A percentile compares a stretch with the other conserved stretches of the same genome.
Conservation (phyloP, 192 early-diverging fungal species). For the Coemansia sp. region DNA sequence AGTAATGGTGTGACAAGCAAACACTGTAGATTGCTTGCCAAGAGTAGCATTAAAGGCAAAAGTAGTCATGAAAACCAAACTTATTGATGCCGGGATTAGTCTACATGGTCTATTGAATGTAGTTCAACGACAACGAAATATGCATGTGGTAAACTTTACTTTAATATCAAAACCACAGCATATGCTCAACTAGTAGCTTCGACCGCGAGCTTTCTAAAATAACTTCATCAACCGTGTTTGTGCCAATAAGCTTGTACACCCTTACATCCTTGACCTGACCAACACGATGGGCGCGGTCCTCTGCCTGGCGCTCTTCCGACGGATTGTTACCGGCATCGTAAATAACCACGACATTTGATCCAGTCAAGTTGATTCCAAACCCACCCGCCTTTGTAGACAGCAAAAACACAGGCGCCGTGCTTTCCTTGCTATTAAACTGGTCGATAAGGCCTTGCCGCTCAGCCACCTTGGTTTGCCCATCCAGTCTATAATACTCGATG, state of each 20-base stretch:
- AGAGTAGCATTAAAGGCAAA: too few species aligned
- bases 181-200: slow-evolving; percentile 46
- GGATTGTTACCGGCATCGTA: slow-evolving; percentile 86
- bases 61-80: too few species aligned
- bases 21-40: too few species aligned
- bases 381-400: slow-evolving; percentile 80
- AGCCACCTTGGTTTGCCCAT: slow-evolving; percentile 67
- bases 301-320: slow-evolving; percentile 80
- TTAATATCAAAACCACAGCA: slow-evolving; percentile 32
- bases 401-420: slow-evolving; percentile 62
- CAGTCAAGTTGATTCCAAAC: slow-evolving; percentile 78
- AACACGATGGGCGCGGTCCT: slow-evolving; percentile 85
- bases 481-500: slow-evolving; percentile 55
- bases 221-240: slow-evolving; percentile 65
- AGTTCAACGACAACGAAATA: too few species aligned
- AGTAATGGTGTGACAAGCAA: too few species aligned
- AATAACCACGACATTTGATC: slow-evolving; percentile 76
- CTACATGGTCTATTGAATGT: too few species aligned
- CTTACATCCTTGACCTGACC: slow-evolving; percentile 82
- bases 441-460: slow-evolving; percentile 79
- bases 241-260: slow-evolving; percentile 68
- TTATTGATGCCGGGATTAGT: too few species aligned
- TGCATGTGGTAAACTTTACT: too few species aligned
- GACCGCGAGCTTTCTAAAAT: slow-evolving; percentile 43
- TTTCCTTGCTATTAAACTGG: slow-evolving; percentile 63